A percentile compares a stretch with the other conserved stretches of the same genome.
phyloP scores from a whole-genome alignment of 352 stramenopile species.

The Phytopythium vexans region DNA sequence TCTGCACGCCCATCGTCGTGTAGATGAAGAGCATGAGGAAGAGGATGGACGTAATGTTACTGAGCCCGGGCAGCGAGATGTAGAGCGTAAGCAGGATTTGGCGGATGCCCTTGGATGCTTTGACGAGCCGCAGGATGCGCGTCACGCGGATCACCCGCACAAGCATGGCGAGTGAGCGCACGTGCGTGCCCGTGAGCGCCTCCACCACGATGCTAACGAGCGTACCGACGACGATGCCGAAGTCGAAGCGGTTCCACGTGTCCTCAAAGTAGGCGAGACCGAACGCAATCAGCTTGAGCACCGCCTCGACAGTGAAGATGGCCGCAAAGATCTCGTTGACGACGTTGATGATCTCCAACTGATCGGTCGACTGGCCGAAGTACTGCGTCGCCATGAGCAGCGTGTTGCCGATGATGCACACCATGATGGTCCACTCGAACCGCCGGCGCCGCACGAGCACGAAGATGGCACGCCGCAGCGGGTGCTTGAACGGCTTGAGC shows the following conservation, averaged over 20 bases:
- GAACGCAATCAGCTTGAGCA: constrained; percentile 84
- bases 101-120: constrained; percentile 82
- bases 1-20: constrained; percentile 90
- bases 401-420: constrained; percentile 89
- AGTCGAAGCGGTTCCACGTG: constrained; percentile 90
- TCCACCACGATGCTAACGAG: constrained; percentile 61
- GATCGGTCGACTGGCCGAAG: constrained; percentile 72
- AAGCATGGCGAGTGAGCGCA: constrained; percentile 81
- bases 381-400: constrained; percentile 85
- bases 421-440: constrained; percentile 90
- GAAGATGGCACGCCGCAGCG: constrained; percentile 57
- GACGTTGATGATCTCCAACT: constrained; percentile 47
- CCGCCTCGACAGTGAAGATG: constrained; percentile 88
- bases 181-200: constrained; percentile 42
- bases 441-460: constrained; percentile 50
- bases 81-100: constrained; percentile 92
- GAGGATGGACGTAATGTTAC: constrained; percentile 90
- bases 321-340: constrained; percentile 87
- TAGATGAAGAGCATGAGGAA: constrained; percentile 95
- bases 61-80: constrained; percentile 82
- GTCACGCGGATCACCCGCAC: constrained; percentile 92
- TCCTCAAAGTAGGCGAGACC: constrained; percentile 80
- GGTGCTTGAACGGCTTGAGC: constrained; percentile 45
- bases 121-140: constrained; percentile 78
- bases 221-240: constrained; percentile 73